Evolutionary conservation across 148 eudicot species (phyloP).

Genomic region (Cornus controversa): DNA sequence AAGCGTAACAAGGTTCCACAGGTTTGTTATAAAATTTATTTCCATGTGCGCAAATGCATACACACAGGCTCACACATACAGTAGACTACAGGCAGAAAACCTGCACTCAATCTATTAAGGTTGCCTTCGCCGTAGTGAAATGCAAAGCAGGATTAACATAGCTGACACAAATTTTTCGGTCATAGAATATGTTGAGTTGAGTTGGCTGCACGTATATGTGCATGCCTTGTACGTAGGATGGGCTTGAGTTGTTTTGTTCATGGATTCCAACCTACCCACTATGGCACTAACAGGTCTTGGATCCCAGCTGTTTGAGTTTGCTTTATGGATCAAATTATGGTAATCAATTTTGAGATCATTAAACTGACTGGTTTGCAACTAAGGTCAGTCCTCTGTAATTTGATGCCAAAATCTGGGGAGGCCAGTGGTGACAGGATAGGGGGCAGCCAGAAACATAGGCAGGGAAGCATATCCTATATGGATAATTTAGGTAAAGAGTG

Average conservation of each 20-base stretch:
- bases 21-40: conserved; percentile 37
- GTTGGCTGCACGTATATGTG: neutral
- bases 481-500: too few species aligned
- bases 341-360: neutral
- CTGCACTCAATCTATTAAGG: neutral
- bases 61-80: neutral
- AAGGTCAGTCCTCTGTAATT: neutral
- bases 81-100: neutral
- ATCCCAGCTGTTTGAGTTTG: neutral
- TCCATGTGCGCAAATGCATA: too few species aligned
- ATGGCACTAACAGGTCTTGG: neutral
- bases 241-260: neutral
- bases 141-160: neutral
- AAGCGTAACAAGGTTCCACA: conserved; percentile 94
- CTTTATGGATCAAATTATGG: neutral
- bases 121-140: neutral
- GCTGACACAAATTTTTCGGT: neutral
- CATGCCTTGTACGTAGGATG: neutral
- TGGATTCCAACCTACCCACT: neutral
- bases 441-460: neutral
- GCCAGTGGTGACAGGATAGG: too few species aligned
- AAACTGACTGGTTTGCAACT: neutral
- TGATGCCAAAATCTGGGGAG: neutral
- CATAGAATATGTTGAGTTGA: neutral
- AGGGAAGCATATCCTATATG: too few species aligned